Conservation (phyloP, 306 rosid genomes). For the Fagus crenata region DNA sequence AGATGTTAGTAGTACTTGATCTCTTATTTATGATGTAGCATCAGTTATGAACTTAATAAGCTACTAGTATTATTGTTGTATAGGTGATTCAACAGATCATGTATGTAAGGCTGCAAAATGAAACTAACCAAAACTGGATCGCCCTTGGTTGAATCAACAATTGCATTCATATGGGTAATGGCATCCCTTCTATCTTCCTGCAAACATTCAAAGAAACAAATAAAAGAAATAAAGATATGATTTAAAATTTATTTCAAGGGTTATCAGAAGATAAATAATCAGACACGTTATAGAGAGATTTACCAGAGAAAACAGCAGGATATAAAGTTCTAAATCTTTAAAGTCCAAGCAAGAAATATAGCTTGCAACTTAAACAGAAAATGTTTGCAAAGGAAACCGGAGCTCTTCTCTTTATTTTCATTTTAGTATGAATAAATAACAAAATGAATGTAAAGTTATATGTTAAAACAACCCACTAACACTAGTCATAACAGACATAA, state of each 20-base stretch:
- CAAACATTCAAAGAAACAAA: constrained; percentile 25
- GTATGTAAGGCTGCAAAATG: constrained; percentile 19
- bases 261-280: neutral
- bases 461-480: neutral
- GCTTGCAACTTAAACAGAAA: constrained; percentile 11
- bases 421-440: neutral
- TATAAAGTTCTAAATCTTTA: neutral
- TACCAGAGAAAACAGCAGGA: neutral
- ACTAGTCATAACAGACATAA: constrained; percentile 4
- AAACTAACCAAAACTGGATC: constrained; percentile 71
- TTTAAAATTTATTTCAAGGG: constrained; percentile 13
- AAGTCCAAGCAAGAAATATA: neutral
- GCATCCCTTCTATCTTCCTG: constrained; percentile 76
- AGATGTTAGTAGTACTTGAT: constrained; percentile 14
- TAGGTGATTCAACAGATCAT: neutral
- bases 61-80: neutral
- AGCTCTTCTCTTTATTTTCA: neutral
- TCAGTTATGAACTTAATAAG: constrained; percentile 15
- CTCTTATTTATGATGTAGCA: constrained; percentile 5
- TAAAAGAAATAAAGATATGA: constrained; percentile 7
- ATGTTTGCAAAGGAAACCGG: neutral
- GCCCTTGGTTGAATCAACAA: constrained; percentile 54
- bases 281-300: constrained; percentile 12
- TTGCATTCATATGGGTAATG: constrained; percentile 52
- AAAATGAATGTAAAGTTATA: neutral